Base-by-base conservation (phyloP, 371 early-diverging fungal species). In the Mucor mucedo region DNA sequence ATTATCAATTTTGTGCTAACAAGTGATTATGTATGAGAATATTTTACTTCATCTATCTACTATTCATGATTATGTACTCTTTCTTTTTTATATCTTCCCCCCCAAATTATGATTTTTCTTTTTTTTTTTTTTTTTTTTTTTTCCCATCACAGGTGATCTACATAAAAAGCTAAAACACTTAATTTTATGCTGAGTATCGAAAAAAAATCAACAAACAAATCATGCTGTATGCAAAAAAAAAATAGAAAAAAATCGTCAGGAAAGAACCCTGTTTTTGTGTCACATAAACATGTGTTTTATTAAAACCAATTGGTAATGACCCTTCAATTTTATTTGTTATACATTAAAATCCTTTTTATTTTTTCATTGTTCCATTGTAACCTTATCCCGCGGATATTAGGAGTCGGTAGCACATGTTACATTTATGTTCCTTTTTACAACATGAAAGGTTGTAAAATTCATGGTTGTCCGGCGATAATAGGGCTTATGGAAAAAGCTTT, bases 311-410 rank as follows among this genome's bases (percentile, higher is more conserved):
- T 16, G 47, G n/a, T 45, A 45, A 45, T 45, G 47, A n/a, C 47
- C 47, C 47, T 48, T 48, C 28, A 6, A 48, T 28, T 28, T 14
- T 48, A 28, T 48, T 48, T 48, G 49, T 48, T 48, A 8, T 48
- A 48, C 49, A 48, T 48, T 44, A 44, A 45, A 48, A 28, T 45
- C 16, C 41, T 45, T 28, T 48, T 48, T 48, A 5, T 28, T 28
- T 48, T 28, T 48, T 48, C 6, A 21, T 48, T 48, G 28, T 48
- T 48, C 2, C 5, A 21, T 5, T 48, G 49, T 21, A 21, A 21
- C 21, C 21, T 44, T 44, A 14, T 13, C 28, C 49, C 49, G 49
- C 49, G 49, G 49, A 48, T 28, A 44, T 5, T n/a, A 21, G 21
- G 21, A 21, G 11, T 44, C 16, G 14, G 44, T 14, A 44, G 5